Evolutionary conservation across 108 stramenopile genomes (phyloP).

Genomic region (Cyclotella sp.): DNA sequence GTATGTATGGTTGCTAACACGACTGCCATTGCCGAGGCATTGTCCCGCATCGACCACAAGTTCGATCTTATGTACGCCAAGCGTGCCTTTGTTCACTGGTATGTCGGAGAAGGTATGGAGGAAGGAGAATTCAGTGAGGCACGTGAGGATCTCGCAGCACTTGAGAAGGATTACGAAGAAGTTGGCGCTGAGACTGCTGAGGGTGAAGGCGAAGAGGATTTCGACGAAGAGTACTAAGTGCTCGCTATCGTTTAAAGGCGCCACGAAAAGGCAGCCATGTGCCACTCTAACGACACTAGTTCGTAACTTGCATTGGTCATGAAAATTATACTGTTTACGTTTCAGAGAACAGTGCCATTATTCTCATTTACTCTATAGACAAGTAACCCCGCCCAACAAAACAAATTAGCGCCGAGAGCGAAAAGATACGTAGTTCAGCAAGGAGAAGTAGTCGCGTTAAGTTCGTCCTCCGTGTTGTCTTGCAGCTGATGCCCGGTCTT

Average conservation of each 20-base stretch:
- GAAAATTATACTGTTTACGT: no score
- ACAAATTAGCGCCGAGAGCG: no score
- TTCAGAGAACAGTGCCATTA: no score
- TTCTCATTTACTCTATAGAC: no score
- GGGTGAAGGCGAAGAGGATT: conserved; percentile 90
- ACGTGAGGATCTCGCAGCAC: conserved; percentile 99
- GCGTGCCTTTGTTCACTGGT: conserved; percentile 99
- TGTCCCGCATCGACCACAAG: conserved; percentile 99
- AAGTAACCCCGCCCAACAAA: no score
- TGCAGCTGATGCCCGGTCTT: no score
- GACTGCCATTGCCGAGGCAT: conserved; percentile 98
- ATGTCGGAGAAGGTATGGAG: conserved; percentile 99
- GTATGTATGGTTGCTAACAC: conserved; percentile 99
- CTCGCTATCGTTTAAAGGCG: not conserved
- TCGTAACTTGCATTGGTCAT: no score
- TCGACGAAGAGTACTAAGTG: conserved; percentile 89
- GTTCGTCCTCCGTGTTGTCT: no score
- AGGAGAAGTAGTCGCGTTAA: no score
- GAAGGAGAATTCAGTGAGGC: conserved; percentile 99
- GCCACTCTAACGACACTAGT: not conserved
- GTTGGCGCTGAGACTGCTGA: conserved; percentile 96
- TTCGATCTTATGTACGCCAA: conserved; percentile 99
- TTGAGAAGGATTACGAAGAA: conserved; percentile 98
- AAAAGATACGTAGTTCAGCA: no score
- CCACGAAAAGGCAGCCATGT: not conserved